Conservation (phyloP, 768 basidiomycete genomes). For the Termitomyces sp. region DNA sequence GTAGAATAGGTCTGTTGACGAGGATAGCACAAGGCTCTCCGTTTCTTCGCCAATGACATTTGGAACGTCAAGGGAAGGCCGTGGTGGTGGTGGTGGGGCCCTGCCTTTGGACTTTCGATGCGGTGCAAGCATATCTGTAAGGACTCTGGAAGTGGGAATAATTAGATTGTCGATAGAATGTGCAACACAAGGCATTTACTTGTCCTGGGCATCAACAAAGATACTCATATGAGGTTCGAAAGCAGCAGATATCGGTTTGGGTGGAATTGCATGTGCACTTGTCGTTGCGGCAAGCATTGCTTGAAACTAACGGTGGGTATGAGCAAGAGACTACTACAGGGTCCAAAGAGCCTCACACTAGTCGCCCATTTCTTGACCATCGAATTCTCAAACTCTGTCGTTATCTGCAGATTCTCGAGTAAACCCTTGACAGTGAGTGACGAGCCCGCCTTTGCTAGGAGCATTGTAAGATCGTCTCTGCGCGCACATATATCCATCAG, state of each 20-base stretch:
- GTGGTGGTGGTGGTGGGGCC: conserved; percentile 38
- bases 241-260: conserved; percentile 78
- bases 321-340: background rate
- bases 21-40: conserved; percentile 68
- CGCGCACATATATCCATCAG: background rate
- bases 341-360: conserved; percentile 38
- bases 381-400: conserved; percentile 81
- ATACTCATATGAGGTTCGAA: conserved; percentile 92
- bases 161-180: background rate
- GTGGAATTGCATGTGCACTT: conserved; percentile 41
- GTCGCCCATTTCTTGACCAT: conserved; percentile 82
- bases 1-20: conserved; percentile 95
- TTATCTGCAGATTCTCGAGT: conserved; percentile 82
- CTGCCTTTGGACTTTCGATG: conserved; percentile 52
- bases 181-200: conserved; percentile 37
- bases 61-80: conserved; percentile 63
- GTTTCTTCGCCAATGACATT: conserved; percentile 40
- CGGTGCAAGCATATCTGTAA: conserved; percentile 85
- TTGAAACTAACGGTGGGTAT: conserved; percentile 39
- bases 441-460: conserved; percentile 74
- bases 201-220: conserved; percentile 96
- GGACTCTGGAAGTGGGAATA: conserved; percentile 44
- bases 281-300: conserved; percentile 58
- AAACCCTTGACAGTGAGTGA: conserved; percentile 72
- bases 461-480: conserved; percentile 79